Base-by-base conservation (phyloP, 345 rosid species). In the Arabis alpina region DNA sequence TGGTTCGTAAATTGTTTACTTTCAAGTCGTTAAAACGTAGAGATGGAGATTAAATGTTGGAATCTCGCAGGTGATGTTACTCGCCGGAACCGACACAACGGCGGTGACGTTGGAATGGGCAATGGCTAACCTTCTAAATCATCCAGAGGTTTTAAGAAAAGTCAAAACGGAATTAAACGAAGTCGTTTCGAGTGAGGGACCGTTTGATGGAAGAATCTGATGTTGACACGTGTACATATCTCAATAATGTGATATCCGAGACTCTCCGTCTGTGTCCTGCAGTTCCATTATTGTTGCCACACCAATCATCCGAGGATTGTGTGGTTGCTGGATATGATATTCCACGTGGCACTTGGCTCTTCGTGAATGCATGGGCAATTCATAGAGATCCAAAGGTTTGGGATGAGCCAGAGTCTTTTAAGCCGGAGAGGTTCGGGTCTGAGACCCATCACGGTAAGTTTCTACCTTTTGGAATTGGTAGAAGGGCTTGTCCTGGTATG, bases 281-380 rank as follows among this genome's bases (percentile, higher is more conserved):
- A 2, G 42, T 9, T 4, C 61, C 90, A 9, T 69, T 88, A 2
- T 53, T 82, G 0, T 11, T 82, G 1, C 86, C 90, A 0, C 88
- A 80, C 54, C 4, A 42, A 28, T 60, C 81, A 5, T 82, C 83
- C 0, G 54, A 16, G 2, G 64, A 83, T 27, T 77, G 85, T 13
- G 68, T 36, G 3, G 30, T 80, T 6, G 81, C 67, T 0, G 83
- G 84, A 0, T 86, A 71, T 28, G 25, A 80, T 2, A 66, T 84
- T 11, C 80, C 85, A 19, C 56, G 71, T 10, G 76, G 40, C 40
- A 80, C 83, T 10, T 78, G 79, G 2, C 14, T 88, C 9, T 7
- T 86, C 11, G 63, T 77, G 0, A 84, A 83, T 19, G 82, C 70
- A 0, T 88, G 88, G 88, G 74, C 80, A 9, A 81, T 82, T 2